Percentiles rank a stretch among this genome's conserved stretches.
Evolutionary conservation across 176 grass and related monocot species (phyloP).

Genomic region (Paspalum vaginatum): DNA sequence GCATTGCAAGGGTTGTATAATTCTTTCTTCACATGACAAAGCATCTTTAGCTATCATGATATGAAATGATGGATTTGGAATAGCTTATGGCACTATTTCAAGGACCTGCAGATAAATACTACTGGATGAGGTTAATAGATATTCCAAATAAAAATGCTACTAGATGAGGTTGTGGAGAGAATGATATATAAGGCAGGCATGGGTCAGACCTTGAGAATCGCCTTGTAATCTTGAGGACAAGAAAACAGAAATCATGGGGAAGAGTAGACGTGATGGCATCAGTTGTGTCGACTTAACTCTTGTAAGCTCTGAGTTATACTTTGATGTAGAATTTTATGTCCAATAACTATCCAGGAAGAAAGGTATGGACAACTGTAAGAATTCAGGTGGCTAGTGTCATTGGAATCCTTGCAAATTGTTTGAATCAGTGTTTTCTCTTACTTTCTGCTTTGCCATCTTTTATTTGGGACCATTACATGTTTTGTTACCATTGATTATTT

Average conservation of each 20-base stretch:
- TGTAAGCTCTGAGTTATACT: not conserved
- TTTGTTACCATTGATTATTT: not conserved
- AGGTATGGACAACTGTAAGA: not conserved
- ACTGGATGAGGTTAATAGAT: not conserved
- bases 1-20: too few species aligned
- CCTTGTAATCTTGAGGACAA: not conserved
- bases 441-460: not conserved
- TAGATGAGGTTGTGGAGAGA: not conserved
- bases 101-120: not conserved
- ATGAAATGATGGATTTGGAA: too few species aligned
- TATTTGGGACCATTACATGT: not conserved
- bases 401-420: not conserved
- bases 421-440: not conserved
- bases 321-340: conserved; percentile 10
- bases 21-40: too few species aligned
- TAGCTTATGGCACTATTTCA: not conserved
- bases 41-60: too few species aligned
- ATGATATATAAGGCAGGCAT: not conserved
- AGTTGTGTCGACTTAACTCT: not conserved
- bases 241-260: not conserved
- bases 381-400: not conserved
- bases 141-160: not conserved
- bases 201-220: not conserved
- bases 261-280: not conserved
- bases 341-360: not conserved